Base-by-base conservation (phyloP, 2,329 filamentous ascomycete genomes). In the Xylariaceae sp. region DNA sequence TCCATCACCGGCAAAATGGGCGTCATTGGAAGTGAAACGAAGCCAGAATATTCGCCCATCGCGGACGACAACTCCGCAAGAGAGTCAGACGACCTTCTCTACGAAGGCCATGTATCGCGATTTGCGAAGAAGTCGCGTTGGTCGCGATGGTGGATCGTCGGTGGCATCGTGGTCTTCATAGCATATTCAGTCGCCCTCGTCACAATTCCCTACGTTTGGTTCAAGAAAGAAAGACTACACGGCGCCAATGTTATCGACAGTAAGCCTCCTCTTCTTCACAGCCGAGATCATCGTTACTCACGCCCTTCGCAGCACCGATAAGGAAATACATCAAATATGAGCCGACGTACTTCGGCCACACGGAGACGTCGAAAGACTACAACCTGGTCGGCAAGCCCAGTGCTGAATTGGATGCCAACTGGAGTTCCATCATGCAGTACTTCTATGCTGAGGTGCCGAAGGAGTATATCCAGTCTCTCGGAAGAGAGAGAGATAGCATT, bases 221-320 rank as follows among this genome's bases (percentile, higher is more conserved):
- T 64, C 49, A 62, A 59, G 56, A 67, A 62, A 17, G 61, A 67
- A 45, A 58, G 60, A 11, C 34, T 66, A 17, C 64, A 64, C n/a
- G 65, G 63, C 13, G 64, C 62, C 17, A 66, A 67, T 58, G 64
- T 66, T 10, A 65, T 67, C 34, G 60, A 66, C n/a, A 59, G 65
- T 67, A 57, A 63, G 58, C 10, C 17, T 9, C 8, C n/a, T 44
- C 49, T 35, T 8, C 9, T 39, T 42, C 11, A n/a, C 55, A 17
- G 55, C 23, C 8, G 9, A 1, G 37, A 42, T 42, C 8, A 9
- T 10, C 8, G 37, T 42, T 7, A 11, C 37, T 42, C 37, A 42
- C 37, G 37, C 37, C 37, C 11, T 2, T 47, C 13, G 18, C 11
- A 65, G 63, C 63, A 11, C 63, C 63, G 1, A 60, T 65, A 53